phyloP scores from a whole-genome alignment of 2,329 filamentous ascomycete genomes.

The Elsinoe perseae region DNA sequence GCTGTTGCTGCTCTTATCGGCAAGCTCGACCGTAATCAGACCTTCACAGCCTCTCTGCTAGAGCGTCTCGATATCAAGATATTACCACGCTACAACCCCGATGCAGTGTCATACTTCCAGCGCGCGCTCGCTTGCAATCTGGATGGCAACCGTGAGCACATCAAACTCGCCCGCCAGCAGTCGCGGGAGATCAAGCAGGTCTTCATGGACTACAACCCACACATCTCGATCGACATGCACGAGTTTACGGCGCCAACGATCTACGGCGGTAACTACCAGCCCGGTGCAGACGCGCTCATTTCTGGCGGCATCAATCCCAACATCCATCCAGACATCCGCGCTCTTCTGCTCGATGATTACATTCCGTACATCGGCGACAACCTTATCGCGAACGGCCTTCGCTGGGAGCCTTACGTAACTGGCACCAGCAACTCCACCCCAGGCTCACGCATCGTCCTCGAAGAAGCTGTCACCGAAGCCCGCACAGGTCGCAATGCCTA shows the following conservation, averaged over 20 bases:
- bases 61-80: conserved; percentile 20
- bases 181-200: conserved; percentile 27
- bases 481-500: conserved; percentile 20
- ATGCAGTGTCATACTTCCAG: conserved; percentile 23
- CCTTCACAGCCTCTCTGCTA: conserved; percentile 29
- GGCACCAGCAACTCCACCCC: conserved; percentile 19
- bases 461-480: conserved; percentile 20
- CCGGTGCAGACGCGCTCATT: conserved; percentile 28
- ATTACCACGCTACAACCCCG: conserved; percentile 20
- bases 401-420: conserved; percentile 32
- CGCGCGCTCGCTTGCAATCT: conserved; percentile 23
- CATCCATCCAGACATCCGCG: conserved; percentile 26
- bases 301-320: conserved; percentile 23
- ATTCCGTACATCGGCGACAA: conserved; percentile 24
- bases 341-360: conserved; percentile 27
- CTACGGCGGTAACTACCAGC: conserved; percentile 26
- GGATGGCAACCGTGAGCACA: conserved; percentile 22
- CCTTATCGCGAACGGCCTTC: conserved; percentile 25
- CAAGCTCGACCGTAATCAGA: conserved; percentile 29
- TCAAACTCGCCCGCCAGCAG: conserved; percentile 28
- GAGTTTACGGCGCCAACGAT: conserved; percentile 28
- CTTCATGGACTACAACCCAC: conserved; percentile 27
- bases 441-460: conserved; percentile 18
- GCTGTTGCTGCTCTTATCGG: conserved; percentile 31
- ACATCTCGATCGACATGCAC: conserved; percentile 31